Conservation (phyloP, 1,139 yeast species). For the Protomyces lactucae-debilis region DNA sequence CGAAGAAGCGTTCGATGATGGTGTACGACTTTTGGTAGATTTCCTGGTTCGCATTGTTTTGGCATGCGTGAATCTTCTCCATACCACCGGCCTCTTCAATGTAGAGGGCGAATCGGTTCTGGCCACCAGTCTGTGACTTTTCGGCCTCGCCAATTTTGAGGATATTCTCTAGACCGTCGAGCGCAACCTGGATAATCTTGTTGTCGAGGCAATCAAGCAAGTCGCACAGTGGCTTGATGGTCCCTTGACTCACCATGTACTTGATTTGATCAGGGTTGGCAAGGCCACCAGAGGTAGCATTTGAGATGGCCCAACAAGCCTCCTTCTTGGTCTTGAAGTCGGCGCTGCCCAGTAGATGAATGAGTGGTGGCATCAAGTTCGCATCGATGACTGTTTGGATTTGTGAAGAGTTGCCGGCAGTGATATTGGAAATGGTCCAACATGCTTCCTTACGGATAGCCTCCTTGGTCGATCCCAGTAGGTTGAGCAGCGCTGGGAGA, state of each 20-base stretch:
- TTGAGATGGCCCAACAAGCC: constrained; percentile 99
- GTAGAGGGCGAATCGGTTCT: constrained; percentile 81
- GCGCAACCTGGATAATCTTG: constrained; percentile 87
- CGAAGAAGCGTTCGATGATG: constrained; percentile 85
- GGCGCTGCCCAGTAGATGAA: constrained; percentile 71
- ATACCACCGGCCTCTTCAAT: constrained; percentile 98
- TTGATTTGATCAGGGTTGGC: constrained; percentile 88
- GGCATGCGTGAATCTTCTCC: constrained; percentile 93
- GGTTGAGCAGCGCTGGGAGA: constrained; percentile 72
- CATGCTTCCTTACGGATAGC: constrained; percentile 95
- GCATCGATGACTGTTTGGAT: constrained; percentile 95
- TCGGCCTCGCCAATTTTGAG: constrained; percentile 91
- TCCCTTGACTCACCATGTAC: constrained; percentile 88
- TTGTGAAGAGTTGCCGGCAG: constrained; percentile 94
- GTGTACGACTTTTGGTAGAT: constrained; percentile 86
- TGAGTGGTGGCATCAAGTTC: constrained; percentile 87
- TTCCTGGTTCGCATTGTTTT: constrained; percentile 82
- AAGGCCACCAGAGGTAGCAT: constrained; percentile 94
- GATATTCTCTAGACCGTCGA: constrained; percentile 91
- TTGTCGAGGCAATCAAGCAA: constrained; percentile 80
- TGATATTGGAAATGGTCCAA: constrained; percentile 96
- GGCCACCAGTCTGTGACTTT: constrained; percentile 65
- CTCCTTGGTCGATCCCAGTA: constrained; percentile 80
- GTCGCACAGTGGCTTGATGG: constrained; percentile 96
- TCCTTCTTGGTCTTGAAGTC: constrained; percentile 96